Base-by-base conservation (phyloP, 177 flowering plant species). In the Vitis hybrid region DNA sequence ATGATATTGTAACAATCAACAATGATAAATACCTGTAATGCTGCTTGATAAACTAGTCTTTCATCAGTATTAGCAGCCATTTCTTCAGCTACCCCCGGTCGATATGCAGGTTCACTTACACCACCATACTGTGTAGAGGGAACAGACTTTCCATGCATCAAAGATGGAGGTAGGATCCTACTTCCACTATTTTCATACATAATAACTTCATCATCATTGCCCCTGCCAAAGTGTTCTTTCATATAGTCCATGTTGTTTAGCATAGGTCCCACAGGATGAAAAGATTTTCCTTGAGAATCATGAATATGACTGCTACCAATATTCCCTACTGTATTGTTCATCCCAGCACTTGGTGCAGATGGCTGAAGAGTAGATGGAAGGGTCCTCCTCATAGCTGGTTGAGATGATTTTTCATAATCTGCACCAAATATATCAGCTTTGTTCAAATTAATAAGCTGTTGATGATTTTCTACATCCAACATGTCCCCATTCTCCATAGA, bases 1-100 rank as follows among this genome's bases (percentile, higher is more conserved):
- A 32, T 6, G 19, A 12, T 11, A 24, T 11, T 63, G 17, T 2
- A 56, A 27, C 18, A 67, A 56, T 49, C 3, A 73, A 70, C 14
- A n/a, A 58, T 18, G 27, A 59, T 24, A n/a, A 66, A 68, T 82
- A 92, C 98, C 95, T 94, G 87, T 58, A 94, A 66, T 70, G 91
- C 98, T 49, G 95, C 98, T 80, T 88, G 95, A 75, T 78, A 91
- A 71, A 94, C 76, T 63, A 86, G 71, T 71, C 94, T 86, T 75
- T 94, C 98, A 62, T 94, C 97, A 77, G 67, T 68, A 75, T 68
- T 92, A 18, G 77, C 62, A 56, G 72, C 77, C 71, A 73, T 80
- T 72, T 91, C 97, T 73, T 88, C 94, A 55, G 72, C 81, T 15
- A 66, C 17, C 4, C 77, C 86, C 48, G 83, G 27, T 55, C 71